Evolutionary conservation across 1,284 basidiomycete species (phyloP).

Genomic region (Tylopilus sp.): DNA sequence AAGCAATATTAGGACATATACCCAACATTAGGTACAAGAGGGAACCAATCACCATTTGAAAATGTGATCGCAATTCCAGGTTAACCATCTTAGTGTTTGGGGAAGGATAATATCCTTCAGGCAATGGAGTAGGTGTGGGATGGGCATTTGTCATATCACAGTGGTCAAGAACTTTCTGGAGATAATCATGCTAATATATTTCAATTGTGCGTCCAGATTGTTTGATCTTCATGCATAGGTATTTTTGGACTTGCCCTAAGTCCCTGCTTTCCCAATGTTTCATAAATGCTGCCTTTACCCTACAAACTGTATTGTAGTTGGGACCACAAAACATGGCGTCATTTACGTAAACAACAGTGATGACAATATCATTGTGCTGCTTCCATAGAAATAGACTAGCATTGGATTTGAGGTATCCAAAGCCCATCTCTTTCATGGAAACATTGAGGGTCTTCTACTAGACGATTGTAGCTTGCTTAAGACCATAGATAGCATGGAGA

Average conservation of each 20-base stretch:
- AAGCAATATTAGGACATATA: neutral
- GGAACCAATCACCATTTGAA: conserved; percentile 1
- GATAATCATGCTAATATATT: neutral
- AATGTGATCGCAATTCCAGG: neutral
- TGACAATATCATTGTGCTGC: no score
- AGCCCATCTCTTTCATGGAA: no score
- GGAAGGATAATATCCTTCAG: neutral
- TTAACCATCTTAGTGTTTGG: neutral
- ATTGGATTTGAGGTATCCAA: no score
- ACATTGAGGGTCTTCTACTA: no score
- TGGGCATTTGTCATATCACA: neutral
- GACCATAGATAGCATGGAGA: no score
- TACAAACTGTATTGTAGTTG: no score
- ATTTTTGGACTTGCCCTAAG: neutral
- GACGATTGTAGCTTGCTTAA: no score
- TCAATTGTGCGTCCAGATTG: neutral
- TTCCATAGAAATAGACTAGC: no score
- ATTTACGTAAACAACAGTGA: no score
- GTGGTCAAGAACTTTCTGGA: neutral
- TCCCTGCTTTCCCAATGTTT: no score
- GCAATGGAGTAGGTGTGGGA: neutral
- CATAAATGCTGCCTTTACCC: no score
- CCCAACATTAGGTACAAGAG: conserved; percentile 1
- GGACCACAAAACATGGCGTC: no score
- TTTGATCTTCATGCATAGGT: neutral